These are phyloP conservation scores for Cercospora berteroae DNA, from an alignment of 2,329 filamentous ascomycete genomes.

Conservation along the genomic window DNA sequence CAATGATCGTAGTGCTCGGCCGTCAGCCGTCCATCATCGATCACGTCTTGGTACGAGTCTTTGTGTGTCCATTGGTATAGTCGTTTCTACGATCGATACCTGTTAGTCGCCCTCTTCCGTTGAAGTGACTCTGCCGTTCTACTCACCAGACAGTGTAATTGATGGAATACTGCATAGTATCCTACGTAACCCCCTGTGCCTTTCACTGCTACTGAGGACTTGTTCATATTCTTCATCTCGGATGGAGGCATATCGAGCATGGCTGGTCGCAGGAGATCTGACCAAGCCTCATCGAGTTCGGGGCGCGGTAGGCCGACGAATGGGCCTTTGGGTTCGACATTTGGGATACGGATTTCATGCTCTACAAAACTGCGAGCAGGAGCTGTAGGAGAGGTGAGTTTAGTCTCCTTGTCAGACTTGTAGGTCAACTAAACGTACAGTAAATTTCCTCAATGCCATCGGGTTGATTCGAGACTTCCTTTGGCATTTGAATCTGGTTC, in stretches of 20 bases:
- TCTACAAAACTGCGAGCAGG: conserved; percentile 13
- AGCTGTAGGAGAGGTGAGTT: neutral
- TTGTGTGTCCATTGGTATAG: conserved; percentile 17
- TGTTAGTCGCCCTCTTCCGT: too few species aligned
- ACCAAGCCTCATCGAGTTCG: conserved; percentile 18
- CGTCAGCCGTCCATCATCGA: neutral
- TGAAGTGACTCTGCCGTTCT: neutral
- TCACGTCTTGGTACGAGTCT: conserved; percentile 13
- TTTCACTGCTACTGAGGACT: conserved; percentile 9
- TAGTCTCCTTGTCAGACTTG: neutral
- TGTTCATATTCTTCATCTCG: conserved; percentile 21
- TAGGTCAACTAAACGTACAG: neutral
- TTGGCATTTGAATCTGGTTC: neutral
- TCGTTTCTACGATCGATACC: conserved; percentile 7
- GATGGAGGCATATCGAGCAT: conserved; percentile 11
- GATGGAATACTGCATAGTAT: conserved; percentile 19
- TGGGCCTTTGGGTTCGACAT: conserved; percentile 8
- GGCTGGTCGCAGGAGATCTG: conserved; percentile 12
- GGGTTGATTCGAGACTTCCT: neutral
- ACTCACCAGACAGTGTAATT: conserved; percentile 14
- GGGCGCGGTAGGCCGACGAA: conserved; percentile 14
- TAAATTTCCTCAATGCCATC: conserved; percentile 11
- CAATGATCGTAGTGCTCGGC: conserved; percentile 18
- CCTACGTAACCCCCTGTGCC: conserved; percentile 12
- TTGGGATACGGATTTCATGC: conserved; percentile 13